phyloP scores from a whole-genome alignment of 1,284 basidiomycete species.

The Ustilago bromivora region DNA sequence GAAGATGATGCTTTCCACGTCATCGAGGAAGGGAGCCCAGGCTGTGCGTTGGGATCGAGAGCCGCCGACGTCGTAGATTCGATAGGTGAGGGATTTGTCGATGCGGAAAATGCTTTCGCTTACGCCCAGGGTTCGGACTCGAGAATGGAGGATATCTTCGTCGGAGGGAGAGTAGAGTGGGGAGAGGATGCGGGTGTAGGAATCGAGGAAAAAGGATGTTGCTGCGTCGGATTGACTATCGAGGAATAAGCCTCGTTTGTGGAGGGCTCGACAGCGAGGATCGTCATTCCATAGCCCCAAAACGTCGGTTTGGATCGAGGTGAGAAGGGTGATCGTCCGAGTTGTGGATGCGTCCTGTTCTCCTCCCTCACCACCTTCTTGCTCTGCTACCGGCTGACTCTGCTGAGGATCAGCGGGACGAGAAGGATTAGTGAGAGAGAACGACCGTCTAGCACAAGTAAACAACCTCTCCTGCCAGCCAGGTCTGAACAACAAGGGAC shows the following conservation, averaged over 20 bases:
- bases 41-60: conserved; percentile 39
- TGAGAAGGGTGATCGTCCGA: not conserved
- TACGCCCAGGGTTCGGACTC: conserved; percentile 56
- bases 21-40: conserved; percentile 54
- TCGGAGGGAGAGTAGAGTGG: conserved; percentile 35
- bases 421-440: conserved; percentile 6
- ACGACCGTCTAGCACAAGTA: conserved; percentile 26
- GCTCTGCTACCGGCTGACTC: too few species aligned
- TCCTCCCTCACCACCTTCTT: conserved; percentile 6
- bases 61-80: conserved; percentile 60
- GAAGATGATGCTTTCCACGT: conserved; percentile 53
- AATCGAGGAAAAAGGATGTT: conserved; percentile 46
- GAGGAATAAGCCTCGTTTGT: conserved; percentile 28
- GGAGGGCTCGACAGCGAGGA: conserved; percentile 16
- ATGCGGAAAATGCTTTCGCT: conserved; percentile 50
- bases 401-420: not conserved
- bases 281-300: conserved; percentile 25
- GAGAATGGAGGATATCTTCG: conserved; percentile 57
- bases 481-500: conserved; percentile 28
- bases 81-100: conserved; percentile 36
- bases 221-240: conserved; percentile 26
- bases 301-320: conserved; percentile 12
- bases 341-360: not conserved
- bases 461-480: conserved; percentile 52
- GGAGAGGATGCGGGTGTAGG: conserved; percentile 30